phyloP scores from a whole-genome alignment of 805 yeast genomes.

The Clavispora asparagi region DNA sequence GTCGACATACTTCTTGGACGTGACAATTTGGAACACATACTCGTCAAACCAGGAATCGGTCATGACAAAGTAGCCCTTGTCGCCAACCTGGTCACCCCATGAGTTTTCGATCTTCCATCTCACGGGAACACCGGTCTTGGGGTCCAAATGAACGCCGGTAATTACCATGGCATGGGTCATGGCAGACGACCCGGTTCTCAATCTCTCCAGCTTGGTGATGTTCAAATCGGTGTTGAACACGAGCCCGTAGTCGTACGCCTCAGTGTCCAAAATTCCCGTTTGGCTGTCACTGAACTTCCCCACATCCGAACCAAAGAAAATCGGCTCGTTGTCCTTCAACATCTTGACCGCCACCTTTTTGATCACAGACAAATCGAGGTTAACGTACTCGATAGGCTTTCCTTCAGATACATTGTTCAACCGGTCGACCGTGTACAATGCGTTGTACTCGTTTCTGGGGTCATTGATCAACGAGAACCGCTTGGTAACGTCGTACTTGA shows the following conservation, averaged over 20 bases:
- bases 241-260: slow-evolving; percentile 61
- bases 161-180: slow-evolving; percentile 93
- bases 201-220: slow-evolving; percentile 61
- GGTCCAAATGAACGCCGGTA: slow-evolving; percentile 74
- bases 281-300: slow-evolving; percentile 64
- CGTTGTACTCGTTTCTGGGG: slow-evolving; percentile 68
- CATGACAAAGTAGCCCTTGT: slow-evolving; percentile 39
- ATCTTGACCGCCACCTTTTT: slow-evolving; percentile 61
- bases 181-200: slow-evolving; percentile 61
- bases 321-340: slow-evolving; percentile 68
- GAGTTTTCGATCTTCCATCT: slow-evolving; percentile 44
- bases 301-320: slow-evolving; percentile 88
- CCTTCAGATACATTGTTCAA: slow-evolving; percentile 71
- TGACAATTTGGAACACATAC: slow-evolving; percentile 38
- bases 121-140: slow-evolving; percentile 30
- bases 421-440: slow-evolving; percentile 64
- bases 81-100: slow-evolving; percentile 39
- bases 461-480: slow-evolving; percentile 72
- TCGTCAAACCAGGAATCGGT: slow-evolving; percentile 42
- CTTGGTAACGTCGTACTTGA: slow-evolving; percentile 47
- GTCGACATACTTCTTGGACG: slow-evolving; percentile 32
- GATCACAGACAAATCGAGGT: slow-evolving; percentile 54
- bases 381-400: slow-evolving; percentile 66
- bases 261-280: slow-evolving; percentile 69
- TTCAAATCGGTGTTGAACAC: slow-evolving; percentile 48